These are phyloP conservation scores for Nidula niveotomentosa DNA, from an alignment of 1,284 basidiomycete genomes.

Conservation along the genomic window DNA sequence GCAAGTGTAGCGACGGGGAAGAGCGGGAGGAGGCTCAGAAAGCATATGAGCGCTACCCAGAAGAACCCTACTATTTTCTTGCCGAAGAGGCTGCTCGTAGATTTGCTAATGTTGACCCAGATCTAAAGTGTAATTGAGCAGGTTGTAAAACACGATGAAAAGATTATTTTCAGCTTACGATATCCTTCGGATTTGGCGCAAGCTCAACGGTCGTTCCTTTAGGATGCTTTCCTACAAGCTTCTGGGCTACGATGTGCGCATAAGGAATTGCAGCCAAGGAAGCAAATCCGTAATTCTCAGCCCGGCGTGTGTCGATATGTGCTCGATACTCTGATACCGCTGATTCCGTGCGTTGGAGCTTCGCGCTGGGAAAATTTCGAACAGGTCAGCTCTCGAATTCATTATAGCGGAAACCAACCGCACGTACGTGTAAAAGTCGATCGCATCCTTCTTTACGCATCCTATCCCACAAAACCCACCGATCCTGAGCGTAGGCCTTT, in stretches of 20 bases:
- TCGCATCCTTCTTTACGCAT: constrained; percentile 77
- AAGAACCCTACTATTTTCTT: constrained; percentile 76
- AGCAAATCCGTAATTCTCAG: constrained; percentile 92
- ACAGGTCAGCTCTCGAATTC: constrained; percentile 6
- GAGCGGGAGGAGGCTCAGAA: constrained; percentile 88
- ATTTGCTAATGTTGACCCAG: constrained; percentile 85
- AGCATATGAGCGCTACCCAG: constrained; percentile 75
- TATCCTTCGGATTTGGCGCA: constrained; percentile 86
- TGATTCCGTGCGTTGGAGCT: constrained; percentile 73
- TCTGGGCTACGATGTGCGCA: constrained; percentile 81
- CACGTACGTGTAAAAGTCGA: constrained; percentile 79
- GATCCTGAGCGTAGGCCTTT: constrained; percentile 71
- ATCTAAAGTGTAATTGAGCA: neutral
- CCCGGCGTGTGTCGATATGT: constrained; percentile 72
- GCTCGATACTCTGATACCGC: constrained; percentile 79
- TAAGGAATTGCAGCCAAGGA: constrained; percentile 93
- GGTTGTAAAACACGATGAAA: neutral
- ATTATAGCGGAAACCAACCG: neutral
- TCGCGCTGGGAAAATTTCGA: constrained; percentile 41
- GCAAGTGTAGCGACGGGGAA: constrained; percentile 80
- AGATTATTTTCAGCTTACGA: constrained; percentile 38
- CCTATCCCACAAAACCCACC: constrained; percentile 80
- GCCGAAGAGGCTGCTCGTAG: constrained; percentile 62
- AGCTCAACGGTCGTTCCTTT: constrained; percentile 71
- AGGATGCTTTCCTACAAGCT: constrained; percentile 66